Conservation (phyloP, 176 grass and related monocot genomes). For the Phragmites australis region DNA sequence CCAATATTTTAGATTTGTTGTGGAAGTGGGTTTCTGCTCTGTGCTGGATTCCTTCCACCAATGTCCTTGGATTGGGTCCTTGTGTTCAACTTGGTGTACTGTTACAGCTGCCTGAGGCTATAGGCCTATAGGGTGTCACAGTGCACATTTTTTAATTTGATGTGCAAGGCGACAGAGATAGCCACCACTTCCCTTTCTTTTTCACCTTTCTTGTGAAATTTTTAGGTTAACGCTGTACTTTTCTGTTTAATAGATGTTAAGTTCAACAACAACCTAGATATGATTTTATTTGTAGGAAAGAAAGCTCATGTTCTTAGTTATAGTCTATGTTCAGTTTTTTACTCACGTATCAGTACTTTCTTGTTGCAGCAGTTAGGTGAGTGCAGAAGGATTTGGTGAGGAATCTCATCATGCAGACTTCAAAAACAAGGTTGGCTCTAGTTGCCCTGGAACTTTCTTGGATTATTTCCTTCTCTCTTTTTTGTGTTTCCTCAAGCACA, state of each 20-base stretch:
- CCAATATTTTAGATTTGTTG: constrained; percentile 32
- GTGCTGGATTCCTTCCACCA: constrained; percentile 45
- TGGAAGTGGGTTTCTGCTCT: constrained; percentile 26
- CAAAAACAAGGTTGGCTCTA: constrained; percentile 69
- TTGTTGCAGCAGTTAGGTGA: constrained; percentile 38
- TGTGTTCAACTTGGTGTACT: constrained; percentile 24
- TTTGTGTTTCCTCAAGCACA: constrained; percentile 32
- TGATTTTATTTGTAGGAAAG: not conserved
- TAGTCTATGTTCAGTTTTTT: not conserved
- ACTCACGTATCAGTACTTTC: constrained; percentile 14
- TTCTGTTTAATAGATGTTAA: too few relatives aligned
- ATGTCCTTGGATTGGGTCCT: constrained; percentile 30
- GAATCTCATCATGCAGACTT: constrained; percentile 69
- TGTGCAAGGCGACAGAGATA: not conserved
- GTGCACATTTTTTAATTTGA: not conserved
- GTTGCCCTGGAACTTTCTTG: constrained; percentile 26
- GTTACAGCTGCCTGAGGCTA: constrained; percentile 43
- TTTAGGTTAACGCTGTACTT: not conserved
- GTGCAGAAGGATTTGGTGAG: constrained; percentile 38
- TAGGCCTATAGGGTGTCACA: constrained; percentile 13
- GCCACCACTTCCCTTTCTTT: not conserved
- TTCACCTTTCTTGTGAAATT: not conserved
- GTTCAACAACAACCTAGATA: too few relatives aligned
- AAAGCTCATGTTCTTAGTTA: not conserved
- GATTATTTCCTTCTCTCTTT: not conserved